Evolutionary conservation across 331 rosid species (phyloP), one percentile per base, ranked within the genome.

Genomic region (Erythrophleum ivorense): DNA sequence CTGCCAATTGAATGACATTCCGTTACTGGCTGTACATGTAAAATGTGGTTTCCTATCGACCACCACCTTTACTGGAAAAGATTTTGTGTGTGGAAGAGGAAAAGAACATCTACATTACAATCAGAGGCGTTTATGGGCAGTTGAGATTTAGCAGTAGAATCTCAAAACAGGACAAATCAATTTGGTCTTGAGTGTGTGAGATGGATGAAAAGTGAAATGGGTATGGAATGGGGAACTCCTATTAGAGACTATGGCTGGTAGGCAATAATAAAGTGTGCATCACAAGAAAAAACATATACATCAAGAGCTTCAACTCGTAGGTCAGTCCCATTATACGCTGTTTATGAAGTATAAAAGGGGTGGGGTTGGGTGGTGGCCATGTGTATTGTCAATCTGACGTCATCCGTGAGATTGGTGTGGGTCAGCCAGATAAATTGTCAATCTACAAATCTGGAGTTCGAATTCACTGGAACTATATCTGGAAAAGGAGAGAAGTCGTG

Each of bases 371-470:
- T 1, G 29, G 50, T 0, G 29, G 29, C 29, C 29, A 24, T 24
- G 29, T 3, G 41, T 66, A 60, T 6, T 66, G 48, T 82, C 78
- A 58, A 4, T 38, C 1, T 77, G 58, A 71, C 29, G 52, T 77
- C 69, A 83, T 48, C n/a, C 67, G 15, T 60, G 86, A 70, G 49
- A 38, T n/a, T 16, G 21, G 24, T 21, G 45, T 36, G 57, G 41
- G 71, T 8, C 21, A 10, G 11, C 40, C n/a, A 59, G 45, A 15
- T 14, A 40, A 57, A 67, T 24, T 29, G 5, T 3, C 29, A 43
- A 38, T 48, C 24, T 63, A 6, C 24, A 24, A 24, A 24, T 14
- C 91, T 89, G 46, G 97, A 88, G 4, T 34, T 55, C 21, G 81
- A 66, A 29, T 68, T 59, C 50, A 59, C 50, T 21, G 70, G 69